These are phyloP conservation scores for Ganoderma lingzhi DNA, from an alignment of 1,284 basidiomycete genomes.

Conservation along the genomic window DNA sequence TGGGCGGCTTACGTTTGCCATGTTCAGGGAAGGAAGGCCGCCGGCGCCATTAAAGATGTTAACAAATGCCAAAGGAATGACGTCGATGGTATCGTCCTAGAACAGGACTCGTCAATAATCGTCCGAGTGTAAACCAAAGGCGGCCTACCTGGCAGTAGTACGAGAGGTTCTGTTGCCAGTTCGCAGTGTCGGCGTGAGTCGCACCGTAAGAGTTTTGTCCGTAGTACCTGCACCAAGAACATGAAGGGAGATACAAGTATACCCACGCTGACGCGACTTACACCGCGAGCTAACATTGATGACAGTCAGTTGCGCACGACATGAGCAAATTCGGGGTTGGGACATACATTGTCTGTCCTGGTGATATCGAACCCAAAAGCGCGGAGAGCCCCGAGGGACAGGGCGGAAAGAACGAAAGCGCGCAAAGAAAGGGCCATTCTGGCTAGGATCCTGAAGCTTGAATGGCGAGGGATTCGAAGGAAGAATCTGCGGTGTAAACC, in stretches of 20 bases:
- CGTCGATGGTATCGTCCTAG: conserved; percentile 59
- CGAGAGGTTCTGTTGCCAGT: conserved; percentile 58
- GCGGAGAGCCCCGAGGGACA: conserved; percentile 25
- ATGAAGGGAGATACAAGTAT: conserved; percentile 5
- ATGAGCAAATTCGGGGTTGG: background rate
- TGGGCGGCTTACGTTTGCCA: conserved; percentile 59
- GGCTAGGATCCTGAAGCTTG: background rate
- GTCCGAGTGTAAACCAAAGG: background rate
- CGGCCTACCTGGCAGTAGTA: conserved; percentile 56
- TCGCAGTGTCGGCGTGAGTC: conserved; percentile 50
- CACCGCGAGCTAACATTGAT: conserved; percentile 8
- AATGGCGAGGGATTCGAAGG: background rate
- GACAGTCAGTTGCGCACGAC: background rate
- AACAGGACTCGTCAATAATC: background rate
- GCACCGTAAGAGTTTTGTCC: conserved; percentile 67
- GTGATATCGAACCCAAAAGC: conserved; percentile 37
- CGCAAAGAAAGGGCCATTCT: conserved; percentile 28
- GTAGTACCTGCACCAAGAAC: conserved; percentile 43
- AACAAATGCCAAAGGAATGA: conserved; percentile 67
- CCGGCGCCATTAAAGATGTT: conserved; percentile 63
- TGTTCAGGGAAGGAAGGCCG: conserved; percentile 63
- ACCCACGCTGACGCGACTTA: background rate
- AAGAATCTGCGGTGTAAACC: background rate
- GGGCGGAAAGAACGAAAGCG: conserved; percentile 24
- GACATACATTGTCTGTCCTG: conserved; percentile 40